Base-by-base conservation (phyloP, 2,329 filamentous ascomycete species). In the Fusarium sp. region DNA sequence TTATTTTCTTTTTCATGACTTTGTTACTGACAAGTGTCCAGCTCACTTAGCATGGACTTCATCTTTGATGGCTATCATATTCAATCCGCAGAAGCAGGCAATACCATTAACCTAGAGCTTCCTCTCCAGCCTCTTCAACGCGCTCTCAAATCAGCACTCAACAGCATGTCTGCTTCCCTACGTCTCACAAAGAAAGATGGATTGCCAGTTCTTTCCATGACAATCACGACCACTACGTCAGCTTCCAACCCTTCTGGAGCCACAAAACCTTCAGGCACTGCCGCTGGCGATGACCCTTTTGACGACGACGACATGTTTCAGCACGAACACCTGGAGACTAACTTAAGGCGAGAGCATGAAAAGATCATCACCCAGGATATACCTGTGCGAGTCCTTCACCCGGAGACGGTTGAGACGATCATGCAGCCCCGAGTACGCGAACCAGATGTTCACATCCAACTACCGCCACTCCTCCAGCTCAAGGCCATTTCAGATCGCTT, bases 401-500 rank as follows among this genome's bases (percentile, higher is more conserved):
- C 93, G 4, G 89, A 92, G 55, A 91, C 89, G 0, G 93, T 98
- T n/a, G 92, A 96, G 75, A 92, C 90, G n/a, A 90, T 98, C 67
- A 93, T 97, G 82, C 95, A 99, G 82, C 96, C 96, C 16, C 90
- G 90, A 65, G 93, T 94, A 63, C 90, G 93, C 63, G 94, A 97
- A 74, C 93, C 95, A 41, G 96, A 98, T 75, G 94, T 98, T 4
- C 92, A 98, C 80, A 97, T 99, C 76, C 90, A 94, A 56, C 86
- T 99, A 5, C 96, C 96, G 0, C 91, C 93, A 7, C 83, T 99
- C 7, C 85, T 94, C 43, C 94, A 98, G 76, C 86, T 99, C 62
- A 98, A 98, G 78, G 92, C 91, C 68, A 96, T 99, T 67, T 97
- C 93, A 6, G 96, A 99, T 79, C 90, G 96, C 55, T 98, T 98